Evolutionary conservation across 192 early-diverging fungal species (phyloP).

Genomic region (Kappamyces sp.): DNA sequence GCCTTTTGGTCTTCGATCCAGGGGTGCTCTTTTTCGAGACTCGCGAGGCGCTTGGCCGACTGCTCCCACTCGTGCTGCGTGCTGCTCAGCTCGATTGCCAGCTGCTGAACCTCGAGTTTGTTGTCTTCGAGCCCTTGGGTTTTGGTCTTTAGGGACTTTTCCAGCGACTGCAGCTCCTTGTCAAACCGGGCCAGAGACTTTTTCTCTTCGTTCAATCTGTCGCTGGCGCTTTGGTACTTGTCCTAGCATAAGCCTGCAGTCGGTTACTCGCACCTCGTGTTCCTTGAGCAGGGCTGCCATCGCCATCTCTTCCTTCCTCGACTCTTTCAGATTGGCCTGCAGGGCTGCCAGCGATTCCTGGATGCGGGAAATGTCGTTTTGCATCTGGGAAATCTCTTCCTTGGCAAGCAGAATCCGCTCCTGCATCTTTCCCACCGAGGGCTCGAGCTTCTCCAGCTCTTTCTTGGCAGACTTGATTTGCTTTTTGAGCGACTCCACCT

Average conservation of each 20-base stretch:
- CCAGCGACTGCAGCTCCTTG: conserved; percentile 68
- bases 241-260: conserved; percentile 32
- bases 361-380: not conserved
- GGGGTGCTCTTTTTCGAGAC: conserved; percentile 24
- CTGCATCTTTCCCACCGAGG: conserved; percentile 58
- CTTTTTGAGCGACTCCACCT: conserved; percentile 76
- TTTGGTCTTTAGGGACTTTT: conserved; percentile 59
- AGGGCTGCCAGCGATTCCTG: not conserved
- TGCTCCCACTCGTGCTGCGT: conserved; percentile 27
- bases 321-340: not conserved
- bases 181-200: conserved; percentile 68
- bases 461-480: conserved; percentile 61
- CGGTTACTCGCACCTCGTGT: not conserved
- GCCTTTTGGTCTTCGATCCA: conserved; percentile 89
- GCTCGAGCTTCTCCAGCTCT: conserved; percentile 50
- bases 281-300: not conserved
- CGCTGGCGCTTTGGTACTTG: conserved; percentile 8
- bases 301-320: not conserved
- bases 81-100: conserved; percentile 70
- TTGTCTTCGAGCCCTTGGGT: conserved; percentile 60
- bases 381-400: conserved; percentile 38
- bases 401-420: conserved; percentile 58
- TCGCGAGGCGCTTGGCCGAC: conserved; percentile 12
- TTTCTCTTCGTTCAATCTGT: conserved; percentile 44
- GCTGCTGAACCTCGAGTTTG: conserved; percentile 74